Evolutionary conservation across 768 basidiomycete genomes (phyloP).

Genomic region (Russula virescens): DNA sequence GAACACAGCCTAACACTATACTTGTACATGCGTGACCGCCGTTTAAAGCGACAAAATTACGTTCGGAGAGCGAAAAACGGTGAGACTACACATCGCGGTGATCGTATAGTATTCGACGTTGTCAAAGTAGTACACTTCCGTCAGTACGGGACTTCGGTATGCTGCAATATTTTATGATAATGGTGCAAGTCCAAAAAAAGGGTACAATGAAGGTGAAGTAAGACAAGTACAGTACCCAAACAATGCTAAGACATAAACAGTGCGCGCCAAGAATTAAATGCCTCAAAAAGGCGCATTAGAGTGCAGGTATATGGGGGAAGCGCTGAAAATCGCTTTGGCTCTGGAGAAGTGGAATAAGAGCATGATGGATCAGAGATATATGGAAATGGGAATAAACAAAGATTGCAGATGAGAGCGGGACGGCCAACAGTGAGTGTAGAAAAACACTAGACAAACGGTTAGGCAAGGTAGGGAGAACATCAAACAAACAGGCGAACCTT

Average conservation of each 20-base stretch:
- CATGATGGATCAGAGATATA: constrained; percentile 9
- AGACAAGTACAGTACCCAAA: constrained; percentile 10
- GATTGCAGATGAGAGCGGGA: neutral
- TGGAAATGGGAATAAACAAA: constrained; percentile 5
- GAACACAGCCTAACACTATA: constrained; percentile 6
- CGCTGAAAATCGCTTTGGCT: constrained; percentile 2
- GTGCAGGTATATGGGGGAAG: constrained; percentile 21
- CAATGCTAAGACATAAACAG: constrained; percentile 21
- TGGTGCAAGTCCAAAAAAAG: constrained; percentile 8
- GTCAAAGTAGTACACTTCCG: constrained; percentile 17
- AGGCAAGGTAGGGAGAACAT: neutral
- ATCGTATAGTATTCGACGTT: constrained; percentile 12
- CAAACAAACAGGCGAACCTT: neutral
- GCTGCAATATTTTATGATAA: constrained; percentile 20
- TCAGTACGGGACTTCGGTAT: constrained; percentile 15
- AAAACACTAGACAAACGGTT: neutral
- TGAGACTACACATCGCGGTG: neutral
- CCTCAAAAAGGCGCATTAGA: constrained; percentile 7
- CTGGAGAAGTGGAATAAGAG: neutral
- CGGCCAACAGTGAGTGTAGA: neutral
- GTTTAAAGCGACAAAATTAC: neutral
- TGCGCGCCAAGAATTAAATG: constrained; percentile 17
- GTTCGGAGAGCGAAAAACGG: neutral
- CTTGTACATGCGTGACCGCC: neutral
- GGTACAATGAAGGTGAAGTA: constrained; percentile 6